A percentile compares a stretch with the other conserved stretches of the same genome.
Conservation (phyloP, 1,139 yeast species). For the Magnusiomyces fungicola region DNA sequence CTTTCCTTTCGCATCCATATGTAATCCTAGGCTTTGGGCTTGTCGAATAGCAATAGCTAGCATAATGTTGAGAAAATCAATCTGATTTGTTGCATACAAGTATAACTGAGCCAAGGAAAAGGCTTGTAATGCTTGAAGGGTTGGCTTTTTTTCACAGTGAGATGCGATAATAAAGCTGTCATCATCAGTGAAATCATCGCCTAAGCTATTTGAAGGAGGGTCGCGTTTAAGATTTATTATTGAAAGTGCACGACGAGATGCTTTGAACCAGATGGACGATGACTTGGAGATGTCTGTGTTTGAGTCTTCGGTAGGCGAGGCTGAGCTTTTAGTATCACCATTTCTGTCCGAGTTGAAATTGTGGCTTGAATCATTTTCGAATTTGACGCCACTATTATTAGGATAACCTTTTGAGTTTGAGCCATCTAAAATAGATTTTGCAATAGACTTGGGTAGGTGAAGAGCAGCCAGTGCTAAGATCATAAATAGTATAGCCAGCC, state of each 20-base stretch:
- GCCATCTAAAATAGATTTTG: too few species aligned
- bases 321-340: too few species aligned
- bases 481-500: conserved; percentile 27
- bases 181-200: too few species aligned
- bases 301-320: too few species aligned
- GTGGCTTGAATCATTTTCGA: too few species aligned
- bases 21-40: conserved; percentile 25
- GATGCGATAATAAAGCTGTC: too few species aligned
- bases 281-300: conserved; percentile 28
- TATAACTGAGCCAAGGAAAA: conserved; percentile 30
- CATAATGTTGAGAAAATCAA: conserved; percentile 25
- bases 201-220: too few species aligned
- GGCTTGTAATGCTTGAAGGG: conserved; percentile 24
- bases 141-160: conserved; percentile 22
- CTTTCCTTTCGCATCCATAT: conserved; percentile 23
- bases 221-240: too few species aligned
- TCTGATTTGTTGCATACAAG: conserved; percentile 29
- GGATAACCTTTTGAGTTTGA: too few species aligned
- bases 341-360: too few species aligned
- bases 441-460: conserved; percentile 26
- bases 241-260: conserved; percentile 25
- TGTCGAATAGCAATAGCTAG: conserved; percentile 25
- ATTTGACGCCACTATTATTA: too few species aligned
- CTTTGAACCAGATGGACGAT: conserved; percentile 26
- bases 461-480: conserved; percentile 28